Evolutionary conservation across 768 basidiomycete genomes (phyloP).

Genomic region (Mycena belliarum): DNA sequence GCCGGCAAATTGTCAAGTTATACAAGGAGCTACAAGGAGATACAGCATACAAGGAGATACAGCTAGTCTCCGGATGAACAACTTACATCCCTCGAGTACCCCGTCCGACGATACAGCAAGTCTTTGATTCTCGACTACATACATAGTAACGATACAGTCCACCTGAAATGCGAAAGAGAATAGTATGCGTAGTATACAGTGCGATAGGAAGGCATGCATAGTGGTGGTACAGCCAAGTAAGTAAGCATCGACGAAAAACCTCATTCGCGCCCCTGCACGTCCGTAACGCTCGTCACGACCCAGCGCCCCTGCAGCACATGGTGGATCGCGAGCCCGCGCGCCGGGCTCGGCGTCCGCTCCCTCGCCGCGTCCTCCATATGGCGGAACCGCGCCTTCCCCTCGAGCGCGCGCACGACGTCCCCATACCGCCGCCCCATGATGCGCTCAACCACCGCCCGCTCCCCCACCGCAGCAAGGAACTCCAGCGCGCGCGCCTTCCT

Average conservation of each 20-base stretch:
- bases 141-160: neutral
- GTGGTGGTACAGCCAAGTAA: neutral
- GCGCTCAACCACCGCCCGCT: conserved; percentile 10
- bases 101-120: too few relatives aligned
- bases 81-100: too few relatives aligned
- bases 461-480: conserved; percentile 15
- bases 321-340: conserved; percentile 14
- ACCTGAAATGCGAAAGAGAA: neutral
- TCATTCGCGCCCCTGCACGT: conserved; percentile 1
- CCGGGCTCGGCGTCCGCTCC: neutral
- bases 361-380: conserved; percentile 17
- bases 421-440: conserved; percentile 20
- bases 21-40: too few relatives aligned
- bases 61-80: too few relatives aligned
- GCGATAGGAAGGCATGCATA: neutral
- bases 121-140: too few relatives aligned
- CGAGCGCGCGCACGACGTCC: conserved; percentile 19
- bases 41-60: too few relatives aligned
- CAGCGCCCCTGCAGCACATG: conserved; percentile 20
- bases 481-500: conserved; percentile 11
- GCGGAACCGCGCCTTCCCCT: conserved; percentile 15
- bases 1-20: too few relatives aligned
- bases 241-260: neutral
- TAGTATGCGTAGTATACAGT: neutral
- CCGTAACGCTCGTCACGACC: conserved; percentile 11